Evolutionary conservation across 148 eudicot species (phyloP).

Genomic region (Camellia granthamiana): DNA sequence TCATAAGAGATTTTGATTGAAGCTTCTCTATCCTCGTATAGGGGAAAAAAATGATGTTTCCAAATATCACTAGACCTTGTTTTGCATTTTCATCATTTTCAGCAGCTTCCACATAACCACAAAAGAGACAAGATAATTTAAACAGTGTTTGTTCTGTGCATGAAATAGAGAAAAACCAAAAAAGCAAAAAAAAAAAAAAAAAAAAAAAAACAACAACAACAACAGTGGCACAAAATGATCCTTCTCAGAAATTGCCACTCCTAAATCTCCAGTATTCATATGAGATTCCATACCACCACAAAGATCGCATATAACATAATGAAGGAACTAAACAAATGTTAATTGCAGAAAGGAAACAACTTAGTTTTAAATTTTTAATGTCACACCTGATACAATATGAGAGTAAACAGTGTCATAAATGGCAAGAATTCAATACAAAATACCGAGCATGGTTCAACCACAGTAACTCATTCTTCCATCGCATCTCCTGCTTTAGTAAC

Average conservation of each 20-base stretch:
- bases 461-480: conserved; percentile 64
- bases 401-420: not conserved
- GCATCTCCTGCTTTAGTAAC: conserved; percentile 71
- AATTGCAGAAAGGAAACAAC: not conserved
- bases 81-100: no score
- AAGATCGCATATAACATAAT: not conserved
- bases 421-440: conserved; percentile 8
- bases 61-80: no score
- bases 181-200: not conserved
- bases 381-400: not conserved
- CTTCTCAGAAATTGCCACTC: not conserved
- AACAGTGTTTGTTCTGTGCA: no score
- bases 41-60: no score
- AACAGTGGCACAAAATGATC: not conserved
- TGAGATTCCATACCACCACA: not conserved
- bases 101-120: no score
- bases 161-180: no score
- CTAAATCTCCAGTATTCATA: no score
- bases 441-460: not conserved
- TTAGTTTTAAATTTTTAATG: not conserved
- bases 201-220: no score
- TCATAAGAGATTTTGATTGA: no score
- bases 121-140: no score
- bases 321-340: not conserved
- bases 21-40: no score